phyloP scores from a whole-genome alignment of 1,284 basidiomycete genomes.

The Tranzscheliella williamsii region DNA sequence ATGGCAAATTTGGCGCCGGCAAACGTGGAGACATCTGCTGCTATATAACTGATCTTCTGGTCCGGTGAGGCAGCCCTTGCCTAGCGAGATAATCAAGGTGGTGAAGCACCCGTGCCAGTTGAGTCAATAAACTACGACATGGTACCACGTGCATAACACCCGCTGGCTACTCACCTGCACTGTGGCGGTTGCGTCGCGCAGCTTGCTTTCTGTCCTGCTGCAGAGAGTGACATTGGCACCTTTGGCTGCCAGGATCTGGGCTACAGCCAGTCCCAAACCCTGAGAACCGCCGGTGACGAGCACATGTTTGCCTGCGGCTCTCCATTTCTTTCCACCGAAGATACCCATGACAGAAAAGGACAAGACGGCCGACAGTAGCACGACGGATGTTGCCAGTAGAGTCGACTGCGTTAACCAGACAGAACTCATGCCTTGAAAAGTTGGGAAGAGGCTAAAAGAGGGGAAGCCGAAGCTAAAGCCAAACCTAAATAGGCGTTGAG shows the following conservation, averaged over 20 bases:
- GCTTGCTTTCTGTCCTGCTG: constrained; percentile 70
- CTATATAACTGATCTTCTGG: constrained; percentile 35
- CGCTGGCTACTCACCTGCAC: constrained; percentile 71
- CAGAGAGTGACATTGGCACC: constrained; percentile 83
- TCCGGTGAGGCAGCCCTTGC: constrained; percentile 9
- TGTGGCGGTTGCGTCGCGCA: constrained; percentile 68
- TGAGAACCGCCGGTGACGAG: constrained; percentile 78
- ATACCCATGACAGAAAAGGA: constrained; percentile 23
- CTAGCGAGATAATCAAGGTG: constrained; percentile 4
- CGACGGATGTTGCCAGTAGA: too few species aligned
- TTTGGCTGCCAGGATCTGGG: constrained; percentile 70
- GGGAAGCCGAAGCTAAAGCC: too few species aligned
- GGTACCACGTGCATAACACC: too few species aligned
- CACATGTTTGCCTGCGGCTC: constrained; percentile 34
- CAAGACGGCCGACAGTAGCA: constrained; percentile 6
- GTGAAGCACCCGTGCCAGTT: not conserved
- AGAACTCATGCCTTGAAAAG: too few species aligned
- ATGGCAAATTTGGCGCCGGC: constrained; percentile 37
- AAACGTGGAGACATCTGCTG: constrained; percentile 55
- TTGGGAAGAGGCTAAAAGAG: too few species aligned
- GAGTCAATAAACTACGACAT: too few species aligned
- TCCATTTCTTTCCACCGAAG: constrained; percentile 19
- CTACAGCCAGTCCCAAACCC: constrained; percentile 76
- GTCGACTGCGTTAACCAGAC: too few species aligned
- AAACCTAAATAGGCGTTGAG: too few species aligned